A percentile compares a stretch with the other conserved stretches of the same genome.
Evolutionary conservation across 805 yeast genomes (phyloP).

Genomic region (Alloascoidea africana): DNA sequence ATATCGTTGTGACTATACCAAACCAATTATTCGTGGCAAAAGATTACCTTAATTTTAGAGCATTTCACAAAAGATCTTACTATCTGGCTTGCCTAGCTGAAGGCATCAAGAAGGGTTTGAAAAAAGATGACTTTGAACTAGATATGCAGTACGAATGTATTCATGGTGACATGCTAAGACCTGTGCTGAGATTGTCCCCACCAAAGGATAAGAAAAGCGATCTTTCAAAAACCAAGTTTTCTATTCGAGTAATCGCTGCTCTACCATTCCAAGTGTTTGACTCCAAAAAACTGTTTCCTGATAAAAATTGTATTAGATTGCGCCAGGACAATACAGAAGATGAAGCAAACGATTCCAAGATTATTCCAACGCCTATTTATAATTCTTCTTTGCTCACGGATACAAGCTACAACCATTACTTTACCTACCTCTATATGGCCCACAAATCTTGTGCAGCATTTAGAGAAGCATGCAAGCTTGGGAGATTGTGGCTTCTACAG

Average conservation of each 20-base stretch:
- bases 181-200: constrained; percentile 47
- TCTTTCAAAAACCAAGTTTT: constrained; percentile 52
- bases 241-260: constrained; percentile 60
- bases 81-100: constrained; percentile 71
- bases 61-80: constrained; percentile 78
- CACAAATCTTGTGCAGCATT: constrained; percentile 69
- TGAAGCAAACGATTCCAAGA: constrained; percentile 19
- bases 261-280: constrained; percentile 63
- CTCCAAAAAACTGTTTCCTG: constrained; percentile 59
- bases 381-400: constrained; percentile 68
- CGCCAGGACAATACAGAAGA: constrained; percentile 19
- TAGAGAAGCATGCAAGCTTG: constrained; percentile 75
- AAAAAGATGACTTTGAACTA: constrained; percentile 31
- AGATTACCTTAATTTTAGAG: constrained; percentile 83
- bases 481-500: constrained; percentile 82
- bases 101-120: constrained; percentile 38
- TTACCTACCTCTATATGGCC: constrained; percentile 62
- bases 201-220: constrained; percentile 23
- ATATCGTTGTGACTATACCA: constrained; percentile 78
- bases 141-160: constrained; percentile 49
- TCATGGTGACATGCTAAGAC: constrained; percentile 66
- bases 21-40: constrained; percentile 57
- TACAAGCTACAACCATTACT: constrained; percentile 49
- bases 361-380: constrained; percentile 76
- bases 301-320: constrained; percentile 69